A percentile compares a stretch with the other conserved stretches of the same genome.
These are phyloP conservation scores for Neocucurbitaria cava DNA, from an alignment of 2,329 filamentous ascomycete species.

Conservation along the genomic window DNA sequence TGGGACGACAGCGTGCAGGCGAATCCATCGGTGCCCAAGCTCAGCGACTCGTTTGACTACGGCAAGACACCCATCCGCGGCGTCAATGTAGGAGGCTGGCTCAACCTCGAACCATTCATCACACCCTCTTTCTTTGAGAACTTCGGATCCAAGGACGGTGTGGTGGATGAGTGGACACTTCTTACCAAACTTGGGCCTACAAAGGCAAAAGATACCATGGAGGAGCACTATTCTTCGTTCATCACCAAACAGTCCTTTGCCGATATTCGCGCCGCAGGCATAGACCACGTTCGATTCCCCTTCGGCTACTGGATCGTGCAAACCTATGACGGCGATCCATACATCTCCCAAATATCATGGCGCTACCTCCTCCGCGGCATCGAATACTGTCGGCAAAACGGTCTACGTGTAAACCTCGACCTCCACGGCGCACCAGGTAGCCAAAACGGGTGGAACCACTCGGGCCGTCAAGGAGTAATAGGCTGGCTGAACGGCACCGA, in stretches of 20 bases:
- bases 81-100: constrained; percentile 93
- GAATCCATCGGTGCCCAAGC: constrained; percentile 79
- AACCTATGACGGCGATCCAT: constrained; percentile 85
- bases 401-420: constrained; percentile 90
- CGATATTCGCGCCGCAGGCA: constrained; percentile 83
- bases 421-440: constrained; percentile 90
- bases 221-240: constrained; percentile 90
- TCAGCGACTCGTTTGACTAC: constrained; percentile 82
- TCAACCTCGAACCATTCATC: constrained; percentile 93
- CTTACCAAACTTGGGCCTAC: constrained; percentile 71
- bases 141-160: constrained; percentile 65
- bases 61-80: constrained; percentile 80
- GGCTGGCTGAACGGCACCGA: constrained; percentile 92
- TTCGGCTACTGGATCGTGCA: constrained; percentile 95
- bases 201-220: constrained; percentile 71
- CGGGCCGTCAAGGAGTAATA: constrained; percentile 79
- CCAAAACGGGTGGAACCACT: constrained; percentile 98
- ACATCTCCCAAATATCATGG: constrained; percentile 87
- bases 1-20: constrained; percentile 85
- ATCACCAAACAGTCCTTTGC: constrained; percentile 83
- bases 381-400: constrained; percentile 92
- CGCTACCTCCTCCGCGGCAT: constrained; percentile 91
- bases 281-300: constrained; percentile 96
- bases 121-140: constrained; percentile 86
- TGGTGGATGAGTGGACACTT: constrained; percentile 90